Evolutionary conservation across 371 early-diverging fungal species (phyloP), one percentile per base, ranked within the genome.

Genomic region (Ordospora colligata): DNA sequence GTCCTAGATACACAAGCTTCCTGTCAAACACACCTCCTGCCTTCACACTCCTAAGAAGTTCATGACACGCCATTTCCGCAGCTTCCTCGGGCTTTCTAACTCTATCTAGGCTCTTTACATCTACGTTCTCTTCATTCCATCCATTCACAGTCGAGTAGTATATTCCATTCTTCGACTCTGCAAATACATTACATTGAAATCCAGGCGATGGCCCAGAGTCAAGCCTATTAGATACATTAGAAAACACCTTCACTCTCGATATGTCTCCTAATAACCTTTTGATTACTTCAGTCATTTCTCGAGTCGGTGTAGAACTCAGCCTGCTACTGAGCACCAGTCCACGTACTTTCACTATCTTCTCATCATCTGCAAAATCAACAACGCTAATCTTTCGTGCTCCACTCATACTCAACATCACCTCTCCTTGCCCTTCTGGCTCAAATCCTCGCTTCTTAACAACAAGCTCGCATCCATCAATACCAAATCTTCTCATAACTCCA

Each of bases 211-310:
- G 82, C 37, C 96, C 96, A 50, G 92, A 89, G 71, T 95, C 94
- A 19, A 89, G 90, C 22, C 94, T 93, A 79, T 93, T 92, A 80
- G 90, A 93, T 27, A 93, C 91, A 84, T 95, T 95, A 10, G 94
- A 92, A 80, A 92, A 93, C 67, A 97, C 89, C 83, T 94, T 94
- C 54, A 94, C 90, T 82, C 95, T 95, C 7, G 92, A 92, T 52
- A 94, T 90, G 82, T 89, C 91, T 70, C 89, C 86, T 66, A 92
- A 91, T 69, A 90, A 81, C 9, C 89, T 85, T 62, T 94, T 87
- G 21, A 94, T 91, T 6, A 91, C 84, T 75, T 94, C 92, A 0
- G 91, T 91, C 80, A 95, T 87, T 40, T 94, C 90, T 83, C 92
- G 93, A 43, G 93, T 90, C 78, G 90, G 91, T 75, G 91, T 91